These are phyloP conservation scores for Aspergillus affinis DNA, from an alignment of 495 filamentous ascomycete genomes.

Conservation along the genomic window DNA sequence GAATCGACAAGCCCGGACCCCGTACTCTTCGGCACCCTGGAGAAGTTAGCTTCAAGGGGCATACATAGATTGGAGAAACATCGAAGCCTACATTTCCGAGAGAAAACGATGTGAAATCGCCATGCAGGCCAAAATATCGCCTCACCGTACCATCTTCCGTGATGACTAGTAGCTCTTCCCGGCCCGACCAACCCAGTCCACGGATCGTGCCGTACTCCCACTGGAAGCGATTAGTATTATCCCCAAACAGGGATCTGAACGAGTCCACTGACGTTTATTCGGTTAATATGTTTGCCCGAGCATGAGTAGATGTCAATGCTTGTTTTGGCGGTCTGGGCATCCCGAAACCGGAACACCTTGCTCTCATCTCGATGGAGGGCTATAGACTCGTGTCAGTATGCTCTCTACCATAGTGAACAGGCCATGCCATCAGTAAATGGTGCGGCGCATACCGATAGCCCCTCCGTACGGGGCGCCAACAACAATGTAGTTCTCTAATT, in stretches of 20 bases:
- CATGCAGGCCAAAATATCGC: slow-evolving; percentile 88
- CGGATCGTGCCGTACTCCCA: slow-evolving; percentile 92
- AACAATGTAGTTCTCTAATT: slow-evolving; percentile 93
- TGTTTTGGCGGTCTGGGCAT: slow-evolving; percentile 69
- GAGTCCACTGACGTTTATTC: slow-evolving; percentile 56
- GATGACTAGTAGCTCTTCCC: slow-evolving; percentile 88
- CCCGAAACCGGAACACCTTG: slow-evolving; percentile 75
- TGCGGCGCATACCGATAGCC: slow-evolving; percentile 69
- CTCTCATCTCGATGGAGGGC: slow-evolving; percentile 87
- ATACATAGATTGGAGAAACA: not conserved
- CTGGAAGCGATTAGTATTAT: slow-evolving; percentile 39
- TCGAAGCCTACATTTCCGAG: slow-evolving; percentile 68
- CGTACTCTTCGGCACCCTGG: slow-evolving; percentile 79
- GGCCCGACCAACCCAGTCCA: slow-evolving; percentile 94
- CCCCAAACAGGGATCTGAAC: not conserved
- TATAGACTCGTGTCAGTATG: slow-evolving; percentile 35
- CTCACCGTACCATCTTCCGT: slow-evolving; percentile 87
- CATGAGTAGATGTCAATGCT: slow-evolving; percentile 94
- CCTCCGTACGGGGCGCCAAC: slow-evolving; percentile 93
- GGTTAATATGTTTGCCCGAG: slow-evolving; percentile 78
- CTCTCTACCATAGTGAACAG: not conserved
- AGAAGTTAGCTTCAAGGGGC: not conserved
- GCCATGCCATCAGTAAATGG: not conserved
- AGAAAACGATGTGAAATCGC: slow-evolving; percentile 94
- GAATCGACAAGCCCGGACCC: slow-evolving; percentile 84